phyloP scores from a whole-genome alignment of 768 basidiomycete species.

The Pleurotus ostreatus region DNA sequence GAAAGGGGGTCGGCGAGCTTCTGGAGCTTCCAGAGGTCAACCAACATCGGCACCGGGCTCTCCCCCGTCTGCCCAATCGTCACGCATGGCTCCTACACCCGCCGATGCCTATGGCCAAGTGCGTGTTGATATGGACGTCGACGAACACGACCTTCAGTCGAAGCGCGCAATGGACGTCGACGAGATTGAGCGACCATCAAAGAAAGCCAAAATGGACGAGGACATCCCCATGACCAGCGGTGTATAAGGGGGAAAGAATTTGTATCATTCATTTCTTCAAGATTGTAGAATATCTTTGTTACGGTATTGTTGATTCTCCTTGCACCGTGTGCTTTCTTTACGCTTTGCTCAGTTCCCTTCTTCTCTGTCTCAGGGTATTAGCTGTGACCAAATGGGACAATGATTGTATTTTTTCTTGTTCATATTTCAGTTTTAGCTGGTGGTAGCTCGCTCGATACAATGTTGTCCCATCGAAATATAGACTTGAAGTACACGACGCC shows the following conservation, averaged over 20 bases:
- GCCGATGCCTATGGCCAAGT: slow-evolving; percentile 27
- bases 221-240: slow-evolving; percentile 37
- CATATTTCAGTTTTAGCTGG: slow-evolving; percentile 16
- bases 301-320: not conserved
- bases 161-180: slow-evolving; percentile 57
- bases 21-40: slow-evolving; percentile 39
- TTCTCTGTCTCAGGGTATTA: slow-evolving; percentile 5
- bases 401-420: slow-evolving; percentile 23
- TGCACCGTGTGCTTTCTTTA: slow-evolving; percentile 5
- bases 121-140: slow-evolving; percentile 33
- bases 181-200: slow-evolving; percentile 48
- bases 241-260: slow-evolving; percentile 41
- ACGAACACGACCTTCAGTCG: slow-evolving; percentile 50
- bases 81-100: slow-evolving; percentile 42
- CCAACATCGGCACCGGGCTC: slow-evolving; percentile 40
- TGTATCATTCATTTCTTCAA: slow-evolving; percentile 14
- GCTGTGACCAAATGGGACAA: slow-evolving; percentile 12
- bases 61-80: slow-evolving; percentile 49
- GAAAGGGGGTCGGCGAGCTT: slow-evolving; percentile 48
- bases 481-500: not conserved
- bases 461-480: slow-evolving; percentile 5
- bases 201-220: slow-evolving; percentile 69
- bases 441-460: not conserved
- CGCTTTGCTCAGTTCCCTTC: not conserved
- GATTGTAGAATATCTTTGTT: slow-evolving; percentile 30